Base-by-base conservation (phyloP, 2,329 filamentous ascomycete species). In the Neospermospora avenae region DNA sequence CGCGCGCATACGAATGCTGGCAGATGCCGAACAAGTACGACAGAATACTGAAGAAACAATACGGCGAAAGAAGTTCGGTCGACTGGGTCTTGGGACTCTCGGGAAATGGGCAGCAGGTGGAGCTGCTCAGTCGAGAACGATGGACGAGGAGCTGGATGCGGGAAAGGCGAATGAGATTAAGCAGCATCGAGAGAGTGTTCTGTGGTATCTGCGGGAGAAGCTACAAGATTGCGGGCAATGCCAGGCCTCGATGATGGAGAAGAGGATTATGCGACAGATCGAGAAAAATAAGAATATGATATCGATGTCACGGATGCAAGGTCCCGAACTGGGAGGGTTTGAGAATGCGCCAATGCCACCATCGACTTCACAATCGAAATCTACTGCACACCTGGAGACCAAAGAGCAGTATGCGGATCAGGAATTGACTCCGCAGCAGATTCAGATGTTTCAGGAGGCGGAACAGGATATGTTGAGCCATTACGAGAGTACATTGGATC, bases 201-300 rank as follows among this genome's bases (percentile, higher is more conserved):
- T 98, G 11, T 93, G 89, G 87, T 93, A 88, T 68, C 73, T 99
- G 69, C 82, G 90, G 64, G 82, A 88, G 71, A 82, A 85, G 69
- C 76, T 98, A 64, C 89, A 95, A 75, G 81, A 85, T 65, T 92
- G 88, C 59, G 88, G 89, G 44, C 82, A 85, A 68, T 85, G 88
- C 64, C 93, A 98, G 78, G 86, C 91, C 69, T 84, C 83, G 54
- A 97, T 98, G 91, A 96, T 98, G 82, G 93, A 96, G 77, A 89
- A 90, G 70, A 79, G 95, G 68, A 79, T 98, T 67, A 86, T 86
- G 70, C 81, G 95, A 57, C 91, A 96, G 73, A 81, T 93, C 74
- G 93, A 98, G 77, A 95, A 90, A 83, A 93, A 87, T 70, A 90
- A 91, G 75, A 96, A 90, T 71, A 83, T 93, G 61, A 77, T 96